Conservation (phyloP, 176 grass and related monocot species). For the Aegilops sharonensis region DNA sequence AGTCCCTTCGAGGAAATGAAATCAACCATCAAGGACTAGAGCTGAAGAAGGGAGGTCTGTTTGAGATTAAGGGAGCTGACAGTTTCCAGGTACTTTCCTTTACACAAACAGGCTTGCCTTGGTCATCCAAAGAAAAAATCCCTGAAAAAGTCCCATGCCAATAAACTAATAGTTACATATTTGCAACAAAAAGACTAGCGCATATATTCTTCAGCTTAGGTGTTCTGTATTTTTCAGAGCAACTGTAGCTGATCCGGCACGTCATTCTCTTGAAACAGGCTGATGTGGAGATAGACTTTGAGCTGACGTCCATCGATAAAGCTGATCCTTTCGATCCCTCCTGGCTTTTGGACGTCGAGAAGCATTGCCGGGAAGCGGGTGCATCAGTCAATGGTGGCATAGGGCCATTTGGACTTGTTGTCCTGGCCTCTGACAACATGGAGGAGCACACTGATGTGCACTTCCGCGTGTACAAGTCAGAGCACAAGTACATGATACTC, state of each 20-base stretch:
- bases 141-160: not conserved
- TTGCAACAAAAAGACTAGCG: not conserved
- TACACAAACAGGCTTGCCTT: not conserved
- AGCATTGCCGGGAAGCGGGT: constrained; percentile 54
- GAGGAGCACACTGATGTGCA: constrained; percentile 65
- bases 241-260: constrained; percentile 31
- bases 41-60: constrained; percentile 48
- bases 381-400: constrained; percentile 37
- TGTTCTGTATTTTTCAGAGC: not conserved
- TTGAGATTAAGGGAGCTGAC: constrained; percentile 66
- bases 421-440: constrained; percentile 68
- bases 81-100: constrained; percentile 48
- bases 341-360: constrained; percentile 61
- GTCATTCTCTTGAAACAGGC: constrained; percentile 48
- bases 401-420: constrained; percentile 79
- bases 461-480: constrained; percentile 72
- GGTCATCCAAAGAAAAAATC: not conserved
- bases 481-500: constrained; percentile 52
- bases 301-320: constrained; percentile 32
- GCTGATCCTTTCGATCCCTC: constrained; percentile 61
- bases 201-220: not conserved
- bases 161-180: not conserved
- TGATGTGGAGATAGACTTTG: constrained; percentile 82
- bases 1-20: constrained; percentile 59
- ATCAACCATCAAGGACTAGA: constrained; percentile 41